Base-by-base conservation (phyloP, 2,329 filamentous ascomycete species). In the Lachnellula hyalina region DNA sequence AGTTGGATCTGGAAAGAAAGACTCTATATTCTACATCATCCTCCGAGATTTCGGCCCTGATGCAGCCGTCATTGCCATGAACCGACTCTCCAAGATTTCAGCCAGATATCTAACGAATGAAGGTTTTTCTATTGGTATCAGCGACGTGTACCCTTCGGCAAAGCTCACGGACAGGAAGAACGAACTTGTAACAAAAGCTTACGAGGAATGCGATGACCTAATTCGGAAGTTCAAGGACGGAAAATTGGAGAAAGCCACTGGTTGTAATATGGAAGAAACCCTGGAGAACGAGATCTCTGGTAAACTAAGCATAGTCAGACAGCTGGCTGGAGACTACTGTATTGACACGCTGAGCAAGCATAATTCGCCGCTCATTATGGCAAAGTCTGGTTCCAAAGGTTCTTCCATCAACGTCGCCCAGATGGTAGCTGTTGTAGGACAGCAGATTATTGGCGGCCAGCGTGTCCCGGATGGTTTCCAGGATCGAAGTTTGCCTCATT, bases 321-420 rank as follows among this genome's bases (percentile, higher is more conserved):
- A 93, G 68, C 85, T 90, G 64, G 93, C 94, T 57, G 94, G 94
- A 78, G 83, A 90, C 51, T 87, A 92, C 67, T 96, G 94, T 81
- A 91, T 96, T 66, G 83, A 85, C 32, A 90, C 93, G 50, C 78
- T 99, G 36, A 96, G 90, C 74, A 87, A 84, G 60, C 91, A 91
- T 75, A 99, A 99, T 65, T 86, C 94, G 0, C 92, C 94, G 5
- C 78, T 97, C 60, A 87, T 96, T 74, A 99, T 99, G 94, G 94
- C 94, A 58, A 94, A 90, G 59, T 97, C 90, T 12, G 94, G 94
- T 48, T 97, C 93, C 52, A 99, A 99, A 72, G 94, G 94, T 70
- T 96, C 91, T 5, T 88, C 90, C 65, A 95, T 99, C 77, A 99
- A 99, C 77, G 94, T 99, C 35, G 94, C 94, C 8, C 94, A 99